These are phyloP conservation scores for Bryoglossum gracile DNA, from an alignment of 495 filamentous ascomycete genomes.

Conservation along the genomic window DNA sequence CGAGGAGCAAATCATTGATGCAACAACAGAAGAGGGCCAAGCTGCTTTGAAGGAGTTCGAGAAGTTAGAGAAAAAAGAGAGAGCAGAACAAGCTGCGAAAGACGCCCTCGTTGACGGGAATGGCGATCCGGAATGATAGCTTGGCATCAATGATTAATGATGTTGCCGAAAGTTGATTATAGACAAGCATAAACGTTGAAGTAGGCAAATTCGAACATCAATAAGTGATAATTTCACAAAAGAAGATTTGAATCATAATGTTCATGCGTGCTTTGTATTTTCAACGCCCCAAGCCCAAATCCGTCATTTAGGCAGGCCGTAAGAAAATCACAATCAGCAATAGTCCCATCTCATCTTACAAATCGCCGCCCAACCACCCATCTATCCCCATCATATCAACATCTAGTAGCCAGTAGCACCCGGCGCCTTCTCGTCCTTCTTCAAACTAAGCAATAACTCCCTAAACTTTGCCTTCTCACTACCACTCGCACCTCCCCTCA, in stretches of 20 bases:
- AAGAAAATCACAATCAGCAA: slow-evolving; percentile 18
- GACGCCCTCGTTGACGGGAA: slow-evolving; percentile 25
- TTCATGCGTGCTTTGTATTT: slow-evolving; percentile 24
- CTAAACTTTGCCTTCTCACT: slow-evolving; percentile 93
- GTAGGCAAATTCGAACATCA: background rate
- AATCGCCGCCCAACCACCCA: slow-evolving; percentile 6
- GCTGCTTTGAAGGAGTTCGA: slow-evolving; percentile 73
- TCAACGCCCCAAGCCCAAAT: slow-evolving; percentile 20
- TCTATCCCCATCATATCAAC: background rate
- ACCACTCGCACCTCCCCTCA: slow-evolving; percentile 72
- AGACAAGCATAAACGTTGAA: too few relatives aligned
- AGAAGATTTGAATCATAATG: slow-evolving; percentile 10
- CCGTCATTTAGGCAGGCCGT: slow-evolving; percentile 9
- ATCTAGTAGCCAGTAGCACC: slow-evolving; percentile 60
- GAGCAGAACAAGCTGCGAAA: slow-evolving; percentile 32
- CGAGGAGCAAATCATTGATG: slow-evolving; percentile 89
- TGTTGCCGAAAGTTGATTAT: too few relatives aligned
- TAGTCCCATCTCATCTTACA: slow-evolving; percentile 12
- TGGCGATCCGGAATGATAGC: slow-evolving; percentile 26
- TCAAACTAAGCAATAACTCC: slow-evolving; percentile 78
- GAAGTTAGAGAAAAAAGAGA: slow-evolving; percentile 29
- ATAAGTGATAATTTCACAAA: background rate
- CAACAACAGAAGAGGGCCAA: slow-evolving; percentile 86
- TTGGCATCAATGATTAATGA: too few relatives aligned
- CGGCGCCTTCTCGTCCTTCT: slow-evolving; percentile 91